phyloP scores from a whole-genome alignment of 176 grass and related monocot genomes.

The Oryza australiensis region DNA sequence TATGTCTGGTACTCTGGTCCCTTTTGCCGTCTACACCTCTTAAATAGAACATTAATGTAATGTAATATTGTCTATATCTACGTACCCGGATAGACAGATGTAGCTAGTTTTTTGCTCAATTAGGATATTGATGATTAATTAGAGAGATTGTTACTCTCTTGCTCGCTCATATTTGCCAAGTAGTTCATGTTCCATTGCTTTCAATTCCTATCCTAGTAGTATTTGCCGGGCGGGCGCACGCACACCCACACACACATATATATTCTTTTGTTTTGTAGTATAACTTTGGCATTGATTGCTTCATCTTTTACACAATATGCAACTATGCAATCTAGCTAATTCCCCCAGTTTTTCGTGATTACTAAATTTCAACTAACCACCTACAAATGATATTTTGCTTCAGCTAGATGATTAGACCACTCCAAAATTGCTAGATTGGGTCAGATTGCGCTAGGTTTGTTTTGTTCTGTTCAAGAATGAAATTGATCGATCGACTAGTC shows the following conservation, averaged over 20 bases:
- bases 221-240: too few species aligned
- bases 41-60: background rate
- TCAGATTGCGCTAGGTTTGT: background rate
- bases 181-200: too few species aligned
- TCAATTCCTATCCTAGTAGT: too few species aligned
- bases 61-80: background rate
- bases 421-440: background rate
- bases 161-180: background rate
- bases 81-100: background rate
- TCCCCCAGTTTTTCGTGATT: background rate
- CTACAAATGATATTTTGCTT: background rate
- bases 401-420: background rate
- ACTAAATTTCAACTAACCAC: background rate
- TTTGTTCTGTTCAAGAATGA: background rate
- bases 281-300: background rate
- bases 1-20: constrained; percentile 34
- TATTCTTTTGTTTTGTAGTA: too few species aligned
- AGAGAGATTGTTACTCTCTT: background rate
- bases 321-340: background rate
- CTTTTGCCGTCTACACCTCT: background rate
- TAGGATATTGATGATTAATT: background rate
- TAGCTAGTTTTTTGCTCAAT: background rate
- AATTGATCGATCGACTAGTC: background rate
- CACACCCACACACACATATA: too few species aligned
- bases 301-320: background rate